Conservation (phyloP, 129 eudicot species). For the Flaveria trinervia region DNA sequence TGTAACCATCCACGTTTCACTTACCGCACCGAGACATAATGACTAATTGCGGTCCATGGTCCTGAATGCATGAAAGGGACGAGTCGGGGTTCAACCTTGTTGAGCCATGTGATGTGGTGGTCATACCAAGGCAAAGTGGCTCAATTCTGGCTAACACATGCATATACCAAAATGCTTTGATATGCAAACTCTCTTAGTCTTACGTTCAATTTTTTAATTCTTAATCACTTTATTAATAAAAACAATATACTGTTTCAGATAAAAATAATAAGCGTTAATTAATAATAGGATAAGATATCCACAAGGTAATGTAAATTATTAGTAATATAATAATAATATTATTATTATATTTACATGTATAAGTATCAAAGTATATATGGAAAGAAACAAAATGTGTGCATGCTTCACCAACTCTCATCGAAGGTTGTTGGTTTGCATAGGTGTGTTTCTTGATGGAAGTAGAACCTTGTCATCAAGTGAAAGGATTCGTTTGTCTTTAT, state of each 20-base stretch:
- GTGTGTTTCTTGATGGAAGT: constrained; percentile 32
- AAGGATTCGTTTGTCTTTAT: constrained; percentile 30
- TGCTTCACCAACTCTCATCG: constrained; percentile 24
- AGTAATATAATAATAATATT: neutral
- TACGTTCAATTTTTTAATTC: too few species aligned
- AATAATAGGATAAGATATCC: too few species aligned
- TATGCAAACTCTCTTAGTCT: neutral
- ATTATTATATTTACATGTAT: neutral
- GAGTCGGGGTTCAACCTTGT: constrained; percentile 28
- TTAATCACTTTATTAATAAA: neutral
- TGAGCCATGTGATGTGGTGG: constrained; percentile 34
- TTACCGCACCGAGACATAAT: neutral
- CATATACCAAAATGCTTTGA: constrained; percentile 6
- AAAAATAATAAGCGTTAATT: too few species aligned
- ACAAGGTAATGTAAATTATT: too few species aligned
- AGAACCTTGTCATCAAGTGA: constrained; percentile 31
- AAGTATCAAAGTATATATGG: neutral
- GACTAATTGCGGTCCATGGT: constrained; percentile 17
- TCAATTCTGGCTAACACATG: constrained; percentile 20
- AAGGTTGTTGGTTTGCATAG: constrained; percentile 24
- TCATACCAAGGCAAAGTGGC: constrained; percentile 27
- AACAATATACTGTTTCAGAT: neutral
- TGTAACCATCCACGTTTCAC: neutral
- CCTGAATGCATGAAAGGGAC: constrained; percentile 34
- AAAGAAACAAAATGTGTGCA: constrained; percentile 21